These are phyloP conservation scores for Puccinia novopanici DNA, from an alignment of 1,284 basidiomycete genomes.

Conservation along the genomic window DNA sequence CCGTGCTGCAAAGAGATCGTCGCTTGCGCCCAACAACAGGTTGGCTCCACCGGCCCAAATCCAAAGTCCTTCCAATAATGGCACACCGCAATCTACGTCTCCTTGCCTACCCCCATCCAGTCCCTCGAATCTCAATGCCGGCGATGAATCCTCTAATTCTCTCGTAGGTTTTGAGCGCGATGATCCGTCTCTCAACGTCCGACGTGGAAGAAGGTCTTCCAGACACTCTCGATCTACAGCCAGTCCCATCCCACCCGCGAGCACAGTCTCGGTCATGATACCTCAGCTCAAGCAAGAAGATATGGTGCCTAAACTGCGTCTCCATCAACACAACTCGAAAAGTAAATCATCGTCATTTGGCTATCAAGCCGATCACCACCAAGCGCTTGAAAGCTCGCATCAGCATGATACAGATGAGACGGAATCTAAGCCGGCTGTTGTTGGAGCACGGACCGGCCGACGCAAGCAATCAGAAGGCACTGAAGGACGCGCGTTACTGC, in stretches of 20 bases:
- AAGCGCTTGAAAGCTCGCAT: conserved; percentile 1
- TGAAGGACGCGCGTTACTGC: conserved; percentile 27
- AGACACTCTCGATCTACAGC: conserved; percentile 3
- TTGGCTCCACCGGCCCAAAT: conserved; percentile 15
- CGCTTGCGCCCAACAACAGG: conserved; percentile 8
- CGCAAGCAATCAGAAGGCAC: conserved; percentile 27
- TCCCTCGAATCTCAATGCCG: neutral
- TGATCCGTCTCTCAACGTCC: conserved; percentile 1
- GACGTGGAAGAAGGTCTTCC: neutral
- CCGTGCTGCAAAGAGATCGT: conserved; percentile 32
- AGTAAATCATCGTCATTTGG: conserved; percentile 8
- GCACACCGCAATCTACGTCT: neutral
- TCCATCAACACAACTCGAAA: conserved; percentile 50
- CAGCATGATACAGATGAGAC: neutral
- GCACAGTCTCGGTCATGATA: conserved; percentile 30
- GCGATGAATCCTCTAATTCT: conserved; percentile 17
- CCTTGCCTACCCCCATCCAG: conserved; percentile 13
- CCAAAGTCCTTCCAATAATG: conserved; percentile 22
- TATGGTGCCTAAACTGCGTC: conserved; percentile 15
- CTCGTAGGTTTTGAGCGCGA: conserved; percentile 3
- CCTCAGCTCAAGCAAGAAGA: conserved; percentile 10
- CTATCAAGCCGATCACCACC: neutral
- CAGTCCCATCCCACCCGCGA: neutral
- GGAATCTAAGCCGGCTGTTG: conserved; percentile 1
- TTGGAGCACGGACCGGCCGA: neutral